These are phyloP conservation scores for Keithomyces neogunnii DNA, from an alignment of 2,329 filamentous ascomycete species.

Conservation along the genomic window DNA sequence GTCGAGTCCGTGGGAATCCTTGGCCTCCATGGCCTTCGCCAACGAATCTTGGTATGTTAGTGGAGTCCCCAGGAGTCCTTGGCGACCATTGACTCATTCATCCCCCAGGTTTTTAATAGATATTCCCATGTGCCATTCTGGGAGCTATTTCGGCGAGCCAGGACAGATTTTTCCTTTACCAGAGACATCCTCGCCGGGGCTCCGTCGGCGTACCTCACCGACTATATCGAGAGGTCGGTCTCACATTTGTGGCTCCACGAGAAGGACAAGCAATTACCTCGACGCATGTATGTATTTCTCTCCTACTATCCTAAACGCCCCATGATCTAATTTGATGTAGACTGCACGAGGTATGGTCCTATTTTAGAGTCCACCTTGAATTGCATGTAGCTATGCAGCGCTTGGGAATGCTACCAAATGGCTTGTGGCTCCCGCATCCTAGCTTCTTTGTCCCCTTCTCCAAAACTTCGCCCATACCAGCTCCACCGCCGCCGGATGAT, in stretches of 20 bases:
- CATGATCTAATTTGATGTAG: conserved; percentile 15
- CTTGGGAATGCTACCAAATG: conserved; percentile 35
- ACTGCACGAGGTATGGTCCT: conserved; percentile 25
- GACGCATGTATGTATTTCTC: conserved; percentile 18
- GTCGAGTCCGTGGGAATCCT: conserved; percentile 38
- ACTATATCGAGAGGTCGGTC: conserved; percentile 20
- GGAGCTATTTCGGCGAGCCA: conserved; percentile 26
- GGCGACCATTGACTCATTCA: conserved; percentile 8
- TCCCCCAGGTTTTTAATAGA: conserved; percentile 39
- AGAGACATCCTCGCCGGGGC: conserved; percentile 24
- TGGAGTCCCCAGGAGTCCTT: background rate
- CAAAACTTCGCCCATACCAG: conserved; percentile 37
- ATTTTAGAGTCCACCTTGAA: conserved; percentile 41
- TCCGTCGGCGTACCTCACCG: conserved; percentile 19
- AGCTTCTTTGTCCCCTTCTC: conserved; percentile 49
- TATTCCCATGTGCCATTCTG: conserved; percentile 42
- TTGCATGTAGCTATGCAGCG: conserved; percentile 45
- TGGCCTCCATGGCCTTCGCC: conserved; percentile 43
- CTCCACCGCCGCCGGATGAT: conserved; percentile 33
- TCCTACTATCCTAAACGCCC: background rate
- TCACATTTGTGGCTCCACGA: conserved; percentile 16
- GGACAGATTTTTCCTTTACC: conserved; percentile 20
- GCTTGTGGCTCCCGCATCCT: conserved; percentile 32
- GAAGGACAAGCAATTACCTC: conserved; percentile 13
- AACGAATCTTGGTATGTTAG: conserved; percentile 41